A percentile compares a stretch with the other conserved stretches of the same genome.
phyloP scores from a whole-genome alignment of 768 basidiomycete genomes.

The Russula foetens region DNA sequence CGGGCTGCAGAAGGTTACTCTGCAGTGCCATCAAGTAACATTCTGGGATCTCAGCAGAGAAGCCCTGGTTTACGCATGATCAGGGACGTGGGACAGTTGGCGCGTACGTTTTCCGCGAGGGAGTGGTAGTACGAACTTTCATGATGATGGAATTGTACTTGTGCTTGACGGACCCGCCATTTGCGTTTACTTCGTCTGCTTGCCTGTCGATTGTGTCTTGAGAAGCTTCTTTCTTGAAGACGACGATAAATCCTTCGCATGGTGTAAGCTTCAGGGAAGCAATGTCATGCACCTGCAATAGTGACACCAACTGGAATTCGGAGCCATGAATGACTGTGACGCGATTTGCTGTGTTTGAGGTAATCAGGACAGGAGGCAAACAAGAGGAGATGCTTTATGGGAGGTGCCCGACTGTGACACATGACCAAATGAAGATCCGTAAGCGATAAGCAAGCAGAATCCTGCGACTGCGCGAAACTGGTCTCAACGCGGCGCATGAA shows the following conservation, averaged over 20 bases:
- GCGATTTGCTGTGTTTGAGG: too few species aligned
- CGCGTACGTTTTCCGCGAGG: not conserved
- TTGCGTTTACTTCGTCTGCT: conserved; percentile 29
- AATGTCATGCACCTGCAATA: not conserved
- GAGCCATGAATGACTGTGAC: conserved; percentile 19
- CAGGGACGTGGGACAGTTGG: not conserved
- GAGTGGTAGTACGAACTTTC: not conserved
- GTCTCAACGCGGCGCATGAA: too few species aligned
- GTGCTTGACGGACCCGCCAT: conserved; percentile 39
- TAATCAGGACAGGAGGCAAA: too few species aligned
- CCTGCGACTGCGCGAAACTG: too few species aligned
- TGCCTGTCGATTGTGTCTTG: conserved; percentile 36
- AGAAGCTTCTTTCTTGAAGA: conserved; percentile 42
- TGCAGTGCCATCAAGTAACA: conserved; percentile 29
- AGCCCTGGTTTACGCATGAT: conserved; percentile 29
- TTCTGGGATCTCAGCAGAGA: conserved; percentile 34
- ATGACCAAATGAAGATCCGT: too few species aligned
- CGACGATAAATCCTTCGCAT: conserved; percentile 42
- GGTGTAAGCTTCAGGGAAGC: conserved; percentile 9
- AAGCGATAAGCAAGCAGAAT: too few species aligned
- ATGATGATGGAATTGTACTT: conserved; percentile 30
- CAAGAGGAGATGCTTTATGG: too few species aligned
- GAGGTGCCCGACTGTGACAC: too few species aligned
- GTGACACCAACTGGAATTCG: conserved; percentile 14
- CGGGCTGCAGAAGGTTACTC: conserved; percentile 21